Percentiles rank a stretch among this genome's conserved stretches.
Evolutionary conservation across 768 basidiomycete species (phyloP).

Genomic region (Amanita fuliginea): DNA sequence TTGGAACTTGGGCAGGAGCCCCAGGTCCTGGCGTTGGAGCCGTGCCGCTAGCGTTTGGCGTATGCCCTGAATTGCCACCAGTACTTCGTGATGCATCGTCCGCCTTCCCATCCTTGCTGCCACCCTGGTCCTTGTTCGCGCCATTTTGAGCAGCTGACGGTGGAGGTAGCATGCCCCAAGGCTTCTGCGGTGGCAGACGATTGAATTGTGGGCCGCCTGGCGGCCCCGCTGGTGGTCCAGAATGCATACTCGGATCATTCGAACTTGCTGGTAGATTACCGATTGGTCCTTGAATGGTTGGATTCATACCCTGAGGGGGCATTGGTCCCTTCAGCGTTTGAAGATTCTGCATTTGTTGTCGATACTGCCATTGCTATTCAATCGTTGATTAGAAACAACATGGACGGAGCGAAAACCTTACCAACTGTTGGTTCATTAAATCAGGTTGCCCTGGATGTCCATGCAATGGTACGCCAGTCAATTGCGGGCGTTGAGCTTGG

Average conservation of each 20-base stretch:
- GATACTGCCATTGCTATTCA: constrained; percentile 3
- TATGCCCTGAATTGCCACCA: constrained; percentile 4
- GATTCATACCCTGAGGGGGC: constrained; percentile 5
- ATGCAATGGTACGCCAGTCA: neutral
- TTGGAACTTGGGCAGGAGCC: neutral
- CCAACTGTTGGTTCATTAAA: constrained; percentile 1
- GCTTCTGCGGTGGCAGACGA: constrained; percentile 4
- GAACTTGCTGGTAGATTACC: neutral
- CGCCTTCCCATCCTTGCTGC: neutral
- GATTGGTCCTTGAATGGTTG: constrained; percentile 1
- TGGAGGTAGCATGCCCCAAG: constrained; percentile 4
- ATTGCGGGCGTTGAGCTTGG: constrained; percentile 26
- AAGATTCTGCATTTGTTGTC: constrained; percentile 1
- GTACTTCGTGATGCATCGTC: neutral
- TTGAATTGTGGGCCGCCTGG: constrained; percentile 2
- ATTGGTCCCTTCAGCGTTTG: neutral
- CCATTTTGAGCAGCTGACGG: constrained; percentile 4
- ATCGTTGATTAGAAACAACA: constrained; percentile 2
- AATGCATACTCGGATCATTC: neutral
- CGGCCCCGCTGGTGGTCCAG: neutral
- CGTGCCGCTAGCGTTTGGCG: constrained; percentile 5
- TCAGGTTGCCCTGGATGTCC: constrained; percentile 5
- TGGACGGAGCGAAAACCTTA: neutral
- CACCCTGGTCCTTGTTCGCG: constrained; percentile 5
- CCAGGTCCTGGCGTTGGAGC: constrained; percentile 5